Percentiles rank a stretch among this genome's conserved stretches.
phyloP scores from a whole-genome alignment of 2,329 filamentous ascomycete species.

The Neofusicoccum parvum region DNA sequence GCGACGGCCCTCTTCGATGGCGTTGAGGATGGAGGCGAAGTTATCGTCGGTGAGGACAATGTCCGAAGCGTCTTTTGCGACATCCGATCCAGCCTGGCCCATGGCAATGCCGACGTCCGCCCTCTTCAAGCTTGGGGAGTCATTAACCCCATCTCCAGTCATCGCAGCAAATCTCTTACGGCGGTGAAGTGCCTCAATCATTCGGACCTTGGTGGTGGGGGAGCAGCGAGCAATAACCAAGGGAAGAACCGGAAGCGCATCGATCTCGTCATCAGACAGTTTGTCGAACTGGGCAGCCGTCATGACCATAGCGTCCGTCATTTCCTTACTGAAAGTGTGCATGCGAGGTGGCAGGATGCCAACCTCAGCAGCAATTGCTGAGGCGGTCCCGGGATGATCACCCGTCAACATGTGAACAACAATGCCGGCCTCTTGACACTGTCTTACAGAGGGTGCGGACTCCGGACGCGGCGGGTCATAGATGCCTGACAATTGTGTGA shows the following conservation, averaged over 20 bases:
- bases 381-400: conserved; percentile 49
- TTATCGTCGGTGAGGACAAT: conserved; percentile 46
- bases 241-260: conserved; percentile 44
- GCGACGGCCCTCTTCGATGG: conserved; percentile 44
- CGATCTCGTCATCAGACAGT: conserved; percentile 47
- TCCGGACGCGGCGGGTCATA: conserved; percentile 85
- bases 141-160: conserved; percentile 47
- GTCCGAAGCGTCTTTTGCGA: conserved; percentile 44
- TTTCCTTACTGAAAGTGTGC: conserved; percentile 31
- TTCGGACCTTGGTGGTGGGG: conserved; percentile 51
- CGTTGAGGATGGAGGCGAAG: conserved; percentile 45
- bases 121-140: conserved; percentile 43
- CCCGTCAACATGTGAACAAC: conserved; percentile 53
- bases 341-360: conserved; percentile 45
- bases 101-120: conserved; percentile 46
- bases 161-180: conserved; percentile 43
- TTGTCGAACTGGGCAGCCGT: conserved; percentile 48
- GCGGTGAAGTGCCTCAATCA: conserved; percentile 47
- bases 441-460: conserved; percentile 59
- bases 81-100: conserved; percentile 42
- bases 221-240: conserved; percentile 50
- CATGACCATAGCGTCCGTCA: conserved; percentile 40
- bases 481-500: conserved; percentile 37
- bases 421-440: conserved; percentile 49
- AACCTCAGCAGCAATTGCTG: conserved; percentile 49